Conservation (phyloP, 495 filamentous ascomycete species). For the Lophiotrema nucula region DNA sequence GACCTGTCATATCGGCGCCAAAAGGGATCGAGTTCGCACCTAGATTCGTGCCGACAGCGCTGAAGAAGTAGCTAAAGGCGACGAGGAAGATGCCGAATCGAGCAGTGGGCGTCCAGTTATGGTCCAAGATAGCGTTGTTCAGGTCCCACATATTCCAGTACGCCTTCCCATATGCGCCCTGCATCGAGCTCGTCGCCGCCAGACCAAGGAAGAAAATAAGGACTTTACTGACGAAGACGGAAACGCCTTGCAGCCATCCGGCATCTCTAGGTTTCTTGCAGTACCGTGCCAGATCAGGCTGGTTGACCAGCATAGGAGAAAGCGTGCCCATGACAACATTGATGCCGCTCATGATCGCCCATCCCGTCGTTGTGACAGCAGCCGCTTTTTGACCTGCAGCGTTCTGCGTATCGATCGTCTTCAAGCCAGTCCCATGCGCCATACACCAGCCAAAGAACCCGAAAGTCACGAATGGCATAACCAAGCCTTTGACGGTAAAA, state of each 20-base stretch:
- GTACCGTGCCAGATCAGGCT: constrained; percentile 19
- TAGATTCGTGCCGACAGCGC: constrained; percentile 13
- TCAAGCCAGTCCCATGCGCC: constrained; percentile 6
- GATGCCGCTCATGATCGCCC: constrained; percentile 19
- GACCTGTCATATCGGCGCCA: constrained; percentile 40
- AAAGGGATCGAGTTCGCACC: constrained; percentile 38
- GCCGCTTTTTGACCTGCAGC: constrained; percentile 3
- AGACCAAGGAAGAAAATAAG: constrained; percentile 20
- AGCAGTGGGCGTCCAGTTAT: constrained; percentile 14
- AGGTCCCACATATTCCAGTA: constrained; percentile 29
- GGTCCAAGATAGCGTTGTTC: constrained; percentile 19
- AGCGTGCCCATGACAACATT: constrained; percentile 14
- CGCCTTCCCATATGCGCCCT: constrained; percentile 7
- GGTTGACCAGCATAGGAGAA: constrained; percentile 7
- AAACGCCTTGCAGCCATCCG: constrained; percentile 7
- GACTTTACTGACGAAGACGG: constrained; percentile 13
- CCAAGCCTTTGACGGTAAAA: constrained; percentile 10
- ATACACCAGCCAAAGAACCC: constrained; percentile 18
- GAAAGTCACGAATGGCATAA: constrained; percentile 16
- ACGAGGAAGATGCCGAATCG: constrained; percentile 20
- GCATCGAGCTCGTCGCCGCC: constrained; percentile 4
- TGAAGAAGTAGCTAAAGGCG: constrained; percentile 8
- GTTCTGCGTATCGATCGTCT: constrained; percentile 1
- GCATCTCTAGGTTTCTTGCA: constrained; percentile 12
- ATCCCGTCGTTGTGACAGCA: constrained; percentile 8